phyloP scores from a whole-genome alignment of 768 basidiomycete genomes.

The Russula emetica region DNA sequence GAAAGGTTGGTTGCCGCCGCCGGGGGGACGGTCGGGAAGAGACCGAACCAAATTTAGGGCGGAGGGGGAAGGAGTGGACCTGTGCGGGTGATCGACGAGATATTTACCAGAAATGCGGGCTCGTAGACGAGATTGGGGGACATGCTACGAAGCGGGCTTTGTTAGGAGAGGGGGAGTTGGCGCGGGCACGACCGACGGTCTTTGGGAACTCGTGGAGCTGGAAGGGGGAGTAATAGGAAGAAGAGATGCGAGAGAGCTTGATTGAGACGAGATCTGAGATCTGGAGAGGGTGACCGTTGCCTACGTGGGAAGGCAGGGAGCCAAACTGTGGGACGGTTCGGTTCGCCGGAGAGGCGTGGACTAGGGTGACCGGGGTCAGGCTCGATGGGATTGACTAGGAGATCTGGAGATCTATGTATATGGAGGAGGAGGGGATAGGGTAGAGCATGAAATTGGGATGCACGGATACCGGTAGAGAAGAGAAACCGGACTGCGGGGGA shows the following conservation, averaged over 20 bases:
- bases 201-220: constrained; percentile 2
- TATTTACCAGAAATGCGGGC: constrained; percentile 4
- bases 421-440: background rate
- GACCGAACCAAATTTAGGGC: background rate
- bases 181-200: constrained; percentile 6
- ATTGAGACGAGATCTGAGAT: constrained; percentile 20
- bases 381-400: background rate
- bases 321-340: constrained; percentile 9
- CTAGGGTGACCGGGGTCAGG: constrained; percentile 1
- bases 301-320: background rate
- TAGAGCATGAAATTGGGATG: no score
- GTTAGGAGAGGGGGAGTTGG: background rate
- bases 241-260: background rate
- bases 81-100: constrained; percentile 8
- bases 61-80: background rate
- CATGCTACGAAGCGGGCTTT: background rate
- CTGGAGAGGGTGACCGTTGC: constrained; percentile 7
- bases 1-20: constrained; percentile 5
- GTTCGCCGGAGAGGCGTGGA: background rate
- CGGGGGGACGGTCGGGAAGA: constrained; percentile 16
- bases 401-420: background rate
- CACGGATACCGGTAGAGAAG: background rate
- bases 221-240: background rate
- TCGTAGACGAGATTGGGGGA: background rate
- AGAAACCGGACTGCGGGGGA: background rate